Conservation (phyloP, 164 flowering plant genomes). For the Tetrastigma voinierianum region DNA sequence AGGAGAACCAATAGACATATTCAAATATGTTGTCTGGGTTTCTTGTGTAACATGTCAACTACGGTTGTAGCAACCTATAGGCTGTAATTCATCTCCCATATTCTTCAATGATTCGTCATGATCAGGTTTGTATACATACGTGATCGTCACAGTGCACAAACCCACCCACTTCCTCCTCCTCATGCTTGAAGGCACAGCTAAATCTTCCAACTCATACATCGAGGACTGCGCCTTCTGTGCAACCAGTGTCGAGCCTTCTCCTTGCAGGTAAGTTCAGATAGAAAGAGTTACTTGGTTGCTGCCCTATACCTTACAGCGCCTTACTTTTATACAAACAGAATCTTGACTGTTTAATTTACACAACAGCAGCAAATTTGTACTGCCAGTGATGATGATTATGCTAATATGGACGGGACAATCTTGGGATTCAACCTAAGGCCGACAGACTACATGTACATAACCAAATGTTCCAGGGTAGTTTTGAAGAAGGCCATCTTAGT, state of each 20-base stretch:
- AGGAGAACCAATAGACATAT: no score
- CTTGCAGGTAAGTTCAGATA: constrained; percentile 24
- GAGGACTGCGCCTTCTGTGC: constrained; percentile 32
- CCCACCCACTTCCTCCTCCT: not conserved
- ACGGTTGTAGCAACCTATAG: no score
- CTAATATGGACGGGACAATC: constrained; percentile 43
- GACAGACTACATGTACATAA: constrained; percentile 52
- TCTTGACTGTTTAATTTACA: not conserved
- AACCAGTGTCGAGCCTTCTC: constrained; percentile 19
- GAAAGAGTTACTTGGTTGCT: no score
- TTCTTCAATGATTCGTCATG: no score
- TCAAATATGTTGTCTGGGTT: no score
- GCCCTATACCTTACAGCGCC: no score
- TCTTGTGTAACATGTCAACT: no score
- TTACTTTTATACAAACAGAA: no score
- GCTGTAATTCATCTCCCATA: no score
- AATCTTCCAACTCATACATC: constrained; percentile 15
- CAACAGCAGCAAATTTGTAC: not conserved
- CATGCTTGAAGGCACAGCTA: constrained; percentile 18
- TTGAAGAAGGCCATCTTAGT: constrained; percentile 27
- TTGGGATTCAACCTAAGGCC: constrained; percentile 39
- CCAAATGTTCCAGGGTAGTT: constrained; percentile 36
- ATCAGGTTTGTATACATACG: no score
- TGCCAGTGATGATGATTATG: constrained; percentile 12
- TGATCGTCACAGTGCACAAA: not conserved